Conservation (phyloP, 768 basidiomycete species). For the Phanerochaete carnosa region DNA sequence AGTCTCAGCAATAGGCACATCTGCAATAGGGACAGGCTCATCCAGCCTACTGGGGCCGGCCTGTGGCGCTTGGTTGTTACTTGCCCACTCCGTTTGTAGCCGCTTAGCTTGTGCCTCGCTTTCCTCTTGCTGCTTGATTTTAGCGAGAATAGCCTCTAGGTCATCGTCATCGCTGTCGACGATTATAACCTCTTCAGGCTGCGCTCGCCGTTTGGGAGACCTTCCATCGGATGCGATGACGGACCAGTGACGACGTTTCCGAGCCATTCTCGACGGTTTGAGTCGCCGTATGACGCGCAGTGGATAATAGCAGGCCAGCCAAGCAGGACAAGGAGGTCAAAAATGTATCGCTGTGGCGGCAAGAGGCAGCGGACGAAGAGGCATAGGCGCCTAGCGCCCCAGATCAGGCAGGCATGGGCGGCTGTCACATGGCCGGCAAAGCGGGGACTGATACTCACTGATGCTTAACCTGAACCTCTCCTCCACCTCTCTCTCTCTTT, state of each 20-base stretch:
- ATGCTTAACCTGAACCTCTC: slow-evolving; percentile 2
- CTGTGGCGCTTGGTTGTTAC: background rate
- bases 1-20: slow-evolving; percentile 20
- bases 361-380: slow-evolving; percentile 2
- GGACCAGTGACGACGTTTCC: slow-evolving; percentile 13
- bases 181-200: slow-evolving; percentile 5
- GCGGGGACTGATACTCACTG: slow-evolving; percentile 1
- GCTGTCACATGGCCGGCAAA: slow-evolving; percentile 7
- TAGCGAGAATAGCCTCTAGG: slow-evolving; percentile 36
- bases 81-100: slow-evolving; percentile 28
- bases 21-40: slow-evolving; percentile 5
- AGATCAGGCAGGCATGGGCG: slow-evolving; percentile 10
- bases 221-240: background rate
- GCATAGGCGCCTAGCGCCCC: background rate
- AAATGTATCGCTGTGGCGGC: background rate
- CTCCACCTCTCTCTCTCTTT: slow-evolving; percentile 8
- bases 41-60: background rate
- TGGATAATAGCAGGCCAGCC: background rate
- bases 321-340: background rate
- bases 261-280: slow-evolving; percentile 8
- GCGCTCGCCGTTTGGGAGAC: background rate
- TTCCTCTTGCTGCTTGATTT: slow-evolving; percentile 41
- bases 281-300: background rate
- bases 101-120: slow-evolving; percentile 37
- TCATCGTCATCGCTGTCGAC: slow-evolving; percentile 38